Conservation (phyloP, 148 eudicot species). For the Vaccinium corymbosum region DNA sequence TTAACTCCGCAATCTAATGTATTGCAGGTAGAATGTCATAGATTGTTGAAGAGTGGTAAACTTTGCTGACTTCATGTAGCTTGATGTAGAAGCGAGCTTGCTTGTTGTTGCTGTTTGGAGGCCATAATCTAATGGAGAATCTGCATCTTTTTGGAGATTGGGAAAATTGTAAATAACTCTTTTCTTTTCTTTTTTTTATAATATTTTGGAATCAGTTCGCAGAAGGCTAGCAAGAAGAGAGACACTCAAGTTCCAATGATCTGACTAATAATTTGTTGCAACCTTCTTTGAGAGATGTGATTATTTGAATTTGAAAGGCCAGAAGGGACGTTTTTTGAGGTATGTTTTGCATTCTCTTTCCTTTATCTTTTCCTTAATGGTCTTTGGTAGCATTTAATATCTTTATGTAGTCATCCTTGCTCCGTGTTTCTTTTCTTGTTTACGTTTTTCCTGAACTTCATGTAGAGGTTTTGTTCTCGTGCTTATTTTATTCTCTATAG, state of each 20-base stretch:
- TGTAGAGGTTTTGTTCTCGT: neutral
- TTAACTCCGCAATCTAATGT: neutral
- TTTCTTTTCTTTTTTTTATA: neutral
- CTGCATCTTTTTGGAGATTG: slow-evolving; percentile 13
- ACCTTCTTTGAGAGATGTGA: slow-evolving; percentile 16
- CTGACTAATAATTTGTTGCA: neutral
- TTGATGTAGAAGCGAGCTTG: neutral
- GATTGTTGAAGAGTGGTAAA: slow-evolving; percentile 13
- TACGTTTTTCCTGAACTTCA: neutral
- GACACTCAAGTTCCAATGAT: neutral
- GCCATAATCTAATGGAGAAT: neutral
- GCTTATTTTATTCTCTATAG: neutral
- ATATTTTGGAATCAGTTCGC: neutral
- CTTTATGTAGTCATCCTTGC: neutral
- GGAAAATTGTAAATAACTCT: slow-evolving; percentile 10
- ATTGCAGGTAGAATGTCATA: slow-evolving; percentile 17
- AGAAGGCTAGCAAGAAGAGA: neutral
- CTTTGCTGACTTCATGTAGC: slow-evolving; percentile 4
- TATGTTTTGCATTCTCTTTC: neutral
- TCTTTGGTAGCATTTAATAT: neutral
- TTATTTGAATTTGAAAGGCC: neutral
- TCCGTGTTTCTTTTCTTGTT: neutral
- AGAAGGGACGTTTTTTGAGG: slow-evolving; percentile 14
- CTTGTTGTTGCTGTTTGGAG: neutral
- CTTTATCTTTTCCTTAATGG: neutral